Conservation (phyloP, 768 basidiomycete genomes). For the Lepiota venenata region DNA sequence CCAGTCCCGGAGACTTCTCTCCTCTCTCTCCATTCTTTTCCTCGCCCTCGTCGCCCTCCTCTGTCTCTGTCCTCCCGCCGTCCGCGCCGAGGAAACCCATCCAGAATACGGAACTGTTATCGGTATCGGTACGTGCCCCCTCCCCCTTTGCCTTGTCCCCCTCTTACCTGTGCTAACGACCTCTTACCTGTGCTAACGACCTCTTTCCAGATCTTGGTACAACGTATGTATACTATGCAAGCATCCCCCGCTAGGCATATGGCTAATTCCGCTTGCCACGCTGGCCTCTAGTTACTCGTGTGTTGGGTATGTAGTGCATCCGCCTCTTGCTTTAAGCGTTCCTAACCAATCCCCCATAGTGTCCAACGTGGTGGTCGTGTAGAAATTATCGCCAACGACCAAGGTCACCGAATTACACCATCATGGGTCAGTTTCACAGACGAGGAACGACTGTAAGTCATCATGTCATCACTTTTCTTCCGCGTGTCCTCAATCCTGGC, state of each 20-base stretch:
- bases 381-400: constrained; percentile 89
- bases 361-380: constrained; percentile 84
- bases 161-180: constrained; percentile 8
- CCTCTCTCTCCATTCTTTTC: constrained; percentile 57
- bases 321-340: background rate
- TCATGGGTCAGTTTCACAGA: constrained; percentile 84
- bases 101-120: constrained; percentile 90
- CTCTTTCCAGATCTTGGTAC: constrained; percentile 80
- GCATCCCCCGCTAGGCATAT: background rate
- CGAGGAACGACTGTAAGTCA: constrained; percentile 66
- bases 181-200: constrained; percentile 9
- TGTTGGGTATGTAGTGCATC: constrained; percentile 67
- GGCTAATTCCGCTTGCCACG: constrained; percentile 21
- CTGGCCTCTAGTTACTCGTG: constrained; percentile 74
- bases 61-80: constrained; percentile 63
- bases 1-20: constrained; percentile 51
- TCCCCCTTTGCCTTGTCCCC: background rate
- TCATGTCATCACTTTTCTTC: background rate
- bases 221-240: constrained; percentile 47
- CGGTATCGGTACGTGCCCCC: constrained; percentile 70
- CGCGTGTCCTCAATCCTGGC: background rate
- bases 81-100: constrained; percentile 61
- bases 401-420: constrained; percentile 86
- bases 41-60: constrained; percentile 69
- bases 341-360: constrained; percentile 32